Conservation (phyloP, 768 basidiomycete species). For the Phylloporus rhodoxanthus region DNA sequence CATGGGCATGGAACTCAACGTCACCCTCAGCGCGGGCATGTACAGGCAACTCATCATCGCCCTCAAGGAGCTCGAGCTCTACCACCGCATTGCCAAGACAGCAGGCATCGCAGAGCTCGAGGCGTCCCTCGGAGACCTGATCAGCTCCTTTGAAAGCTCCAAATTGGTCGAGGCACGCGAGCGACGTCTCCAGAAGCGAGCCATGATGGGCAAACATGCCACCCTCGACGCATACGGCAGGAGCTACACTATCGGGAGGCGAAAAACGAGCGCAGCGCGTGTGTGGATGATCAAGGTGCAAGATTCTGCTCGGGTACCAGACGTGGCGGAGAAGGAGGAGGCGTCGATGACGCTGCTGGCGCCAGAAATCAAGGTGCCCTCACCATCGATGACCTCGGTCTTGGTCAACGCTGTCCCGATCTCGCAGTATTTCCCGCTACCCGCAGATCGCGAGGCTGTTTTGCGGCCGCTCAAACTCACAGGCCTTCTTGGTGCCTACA, state of each 20-base stretch:
- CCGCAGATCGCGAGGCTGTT: slow-evolving; percentile 74
- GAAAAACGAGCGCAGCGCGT: slow-evolving; percentile 86
- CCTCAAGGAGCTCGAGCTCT: slow-evolving; percentile 63
- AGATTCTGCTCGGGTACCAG: slow-evolving; percentile 5
- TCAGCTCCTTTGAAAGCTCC: slow-evolving; percentile 62
- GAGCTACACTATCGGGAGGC: slow-evolving; percentile 77
- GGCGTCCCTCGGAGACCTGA: slow-evolving; percentile 51
- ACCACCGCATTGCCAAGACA: slow-evolving; percentile 30
- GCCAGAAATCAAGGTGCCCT: slow-evolving; percentile 13
- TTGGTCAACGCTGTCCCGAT: slow-evolving; percentile 84
- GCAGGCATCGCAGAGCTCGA: slow-evolving; percentile 42
- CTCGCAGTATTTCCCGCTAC: slow-evolving; percentile 67
- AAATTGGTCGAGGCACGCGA: slow-evolving; percentile 45
- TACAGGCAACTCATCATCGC: slow-evolving; percentile 60
- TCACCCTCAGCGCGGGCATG: slow-evolving; percentile 59
- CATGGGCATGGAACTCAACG: slow-evolving; percentile 52
- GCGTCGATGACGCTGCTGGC: slow-evolving; percentile 15
- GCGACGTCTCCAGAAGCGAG: slow-evolving; percentile 18
- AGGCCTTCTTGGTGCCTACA: slow-evolving; percentile 81
- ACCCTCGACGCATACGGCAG: slow-evolving; percentile 72
- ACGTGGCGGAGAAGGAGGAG: neutral
- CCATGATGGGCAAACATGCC: slow-evolving; percentile 47
- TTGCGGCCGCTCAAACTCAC: slow-evolving; percentile 81
- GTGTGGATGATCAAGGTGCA: slow-evolving; percentile 85
- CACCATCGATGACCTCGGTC: slow-evolving; percentile 55